Evolutionary conservation across 805 yeast genomes (phyloP).

Genomic region (Candida corydali): DNA sequence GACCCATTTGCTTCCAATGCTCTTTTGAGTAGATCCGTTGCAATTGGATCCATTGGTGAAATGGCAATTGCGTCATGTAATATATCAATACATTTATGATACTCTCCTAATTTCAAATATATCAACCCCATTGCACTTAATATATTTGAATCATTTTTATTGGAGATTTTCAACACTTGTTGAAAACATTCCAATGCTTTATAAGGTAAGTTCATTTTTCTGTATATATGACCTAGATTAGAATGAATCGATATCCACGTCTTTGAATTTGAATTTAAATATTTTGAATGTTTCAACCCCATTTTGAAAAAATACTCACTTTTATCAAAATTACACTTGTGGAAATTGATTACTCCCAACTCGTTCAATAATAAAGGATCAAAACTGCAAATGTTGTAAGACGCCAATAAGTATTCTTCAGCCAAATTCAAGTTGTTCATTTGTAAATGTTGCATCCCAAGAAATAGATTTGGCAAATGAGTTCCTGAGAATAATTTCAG

Average conservation of each 20-base stretch:
- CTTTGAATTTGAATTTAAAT: conserved; percentile 70
- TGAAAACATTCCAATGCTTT: conserved; percentile 73
- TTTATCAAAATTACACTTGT: conserved; percentile 57
- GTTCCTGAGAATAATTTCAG: conserved; percentile 87
- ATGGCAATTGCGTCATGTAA: conserved; percentile 80
- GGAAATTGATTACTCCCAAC: conserved; percentile 86
- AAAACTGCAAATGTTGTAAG: conserved; percentile 71
- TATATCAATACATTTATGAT: conserved; percentile 64
- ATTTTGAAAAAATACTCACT: conserved; percentile 70
- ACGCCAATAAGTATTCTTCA: conserved; percentile 75
- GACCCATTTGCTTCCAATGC: conserved; percentile 61
- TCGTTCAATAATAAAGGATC: conserved; percentile 92
- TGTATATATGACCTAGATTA: conserved; percentile 84
- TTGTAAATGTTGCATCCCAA: conserved; percentile 95
- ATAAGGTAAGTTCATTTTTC: conserved; percentile 57
- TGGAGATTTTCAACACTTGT: conserved; percentile 66
- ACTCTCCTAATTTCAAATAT: conserved; percentile 63
- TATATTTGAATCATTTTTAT: conserved; percentile 64
- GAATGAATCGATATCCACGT: conserved; percentile 84
- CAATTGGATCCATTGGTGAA: conserved; percentile 76
- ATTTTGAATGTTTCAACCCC: conserved; percentile 67
- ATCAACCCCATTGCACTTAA: conserved; percentile 84
- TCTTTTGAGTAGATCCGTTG: conserved; percentile 72
- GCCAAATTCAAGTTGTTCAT: conserved; percentile 81
- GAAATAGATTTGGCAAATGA: conserved; percentile 81